Conservation (phyloP, 176 grass and related monocot genomes). For the Melocanna baccifera region DNA sequence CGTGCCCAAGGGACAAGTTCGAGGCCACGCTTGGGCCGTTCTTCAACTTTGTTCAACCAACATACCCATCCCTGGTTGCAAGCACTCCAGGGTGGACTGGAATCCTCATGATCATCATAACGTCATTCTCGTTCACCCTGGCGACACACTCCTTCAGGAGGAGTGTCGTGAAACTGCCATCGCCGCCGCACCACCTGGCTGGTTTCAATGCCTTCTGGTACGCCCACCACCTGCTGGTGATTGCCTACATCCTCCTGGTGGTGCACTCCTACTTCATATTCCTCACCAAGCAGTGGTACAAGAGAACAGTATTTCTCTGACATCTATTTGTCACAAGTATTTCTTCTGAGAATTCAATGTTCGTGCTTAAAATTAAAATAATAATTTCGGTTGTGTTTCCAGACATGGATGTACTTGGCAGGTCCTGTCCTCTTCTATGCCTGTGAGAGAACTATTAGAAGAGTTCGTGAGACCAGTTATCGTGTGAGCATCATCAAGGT, state of each 20-base stretch:
- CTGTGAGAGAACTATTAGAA: conserved; percentile 77
- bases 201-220: conserved; percentile 99
- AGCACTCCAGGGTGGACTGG: conserved; percentile 86
- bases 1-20: conserved; percentile 68
- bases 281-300: conserved; percentile 93
- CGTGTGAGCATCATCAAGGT: conserved; percentile 77
- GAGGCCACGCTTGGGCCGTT: conserved; percentile 49
- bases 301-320: conserved; percentile 62
- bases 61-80: conserved; percentile 38
- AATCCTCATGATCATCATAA: conserved; percentile 76
- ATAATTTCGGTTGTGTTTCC: conserved; percentile 1
- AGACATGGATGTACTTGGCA: conserved; percentile 95
- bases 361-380: neutral
- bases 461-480: conserved; percentile 58
- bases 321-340: conserved; percentile 9
- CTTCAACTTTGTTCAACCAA: conserved; percentile 77
- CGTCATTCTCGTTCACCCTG: conserved; percentile 93
- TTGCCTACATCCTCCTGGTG: conserved; percentile 77
- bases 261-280: conserved; percentile 96
- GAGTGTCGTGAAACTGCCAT: conserved; percentile 81
- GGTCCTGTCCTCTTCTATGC: conserved; percentile 83
- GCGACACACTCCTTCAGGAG: conserved; percentile 83
- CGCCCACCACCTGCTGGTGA: conserved; percentile 79
- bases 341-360: conserved; percentile 3
- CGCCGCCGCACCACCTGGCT: conserved; percentile 74